phyloP scores from a whole-genome alignment of 2,329 filamentous ascomycete genomes.

The Chlorencoelia australis region DNA sequence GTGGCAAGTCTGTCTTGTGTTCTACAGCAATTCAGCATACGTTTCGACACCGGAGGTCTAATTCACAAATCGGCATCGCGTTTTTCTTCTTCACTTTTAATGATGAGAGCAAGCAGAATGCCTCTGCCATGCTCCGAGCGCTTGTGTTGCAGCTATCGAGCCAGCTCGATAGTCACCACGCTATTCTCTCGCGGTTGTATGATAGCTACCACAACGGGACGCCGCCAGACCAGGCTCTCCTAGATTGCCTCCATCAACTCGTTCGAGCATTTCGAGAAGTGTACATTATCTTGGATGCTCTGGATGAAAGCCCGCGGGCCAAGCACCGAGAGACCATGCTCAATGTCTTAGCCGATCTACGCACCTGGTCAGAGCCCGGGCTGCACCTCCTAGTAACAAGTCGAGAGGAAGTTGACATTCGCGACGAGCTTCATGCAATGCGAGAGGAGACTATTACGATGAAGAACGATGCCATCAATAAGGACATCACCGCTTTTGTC shows the following conservation, averaged over 20 bases:
- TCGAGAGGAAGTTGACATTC: neutral
- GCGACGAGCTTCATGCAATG: too few relatives aligned
- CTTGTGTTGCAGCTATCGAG: neutral
- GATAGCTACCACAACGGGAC: neutral
- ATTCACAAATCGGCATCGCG: neutral
- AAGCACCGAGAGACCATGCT: neutral
- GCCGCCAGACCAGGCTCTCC: neutral
- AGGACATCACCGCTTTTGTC: neutral
- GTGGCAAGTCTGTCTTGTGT: neutral
- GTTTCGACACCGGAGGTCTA: neutral
- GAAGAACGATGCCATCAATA: neutral
- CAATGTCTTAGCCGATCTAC: neutral
- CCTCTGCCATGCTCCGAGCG: neutral
- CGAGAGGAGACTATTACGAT: too few relatives aligned
- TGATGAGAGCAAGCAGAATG: neutral
- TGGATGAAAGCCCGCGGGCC: conserved; percentile 1
- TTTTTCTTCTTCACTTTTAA: neutral
- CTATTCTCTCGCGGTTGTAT: neutral
- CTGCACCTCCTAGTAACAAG: neutral
- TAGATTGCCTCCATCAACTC: neutral
- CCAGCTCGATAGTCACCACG: neutral
- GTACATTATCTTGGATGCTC: neutral
- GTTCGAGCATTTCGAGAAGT: neutral
- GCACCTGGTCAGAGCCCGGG: neutral
- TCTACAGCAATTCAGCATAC: neutral